Evolutionary conservation across 2,329 filamentous ascomycete species (phyloP).

Genomic region (Nothophaeocryptopus gaeumannii): DNA sequence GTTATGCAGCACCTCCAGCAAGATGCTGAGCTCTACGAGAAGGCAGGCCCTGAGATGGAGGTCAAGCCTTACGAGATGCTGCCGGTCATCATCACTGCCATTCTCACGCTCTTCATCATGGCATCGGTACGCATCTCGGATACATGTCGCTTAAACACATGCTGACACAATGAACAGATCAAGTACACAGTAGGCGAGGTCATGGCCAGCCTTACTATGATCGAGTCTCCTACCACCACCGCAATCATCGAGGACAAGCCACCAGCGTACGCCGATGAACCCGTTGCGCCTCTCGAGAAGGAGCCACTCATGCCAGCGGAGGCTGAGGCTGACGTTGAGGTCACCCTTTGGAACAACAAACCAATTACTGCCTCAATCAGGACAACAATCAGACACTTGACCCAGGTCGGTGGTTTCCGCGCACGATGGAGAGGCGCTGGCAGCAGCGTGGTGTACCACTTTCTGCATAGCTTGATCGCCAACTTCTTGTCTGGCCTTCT

Average conservation of each 20-base stretch:
- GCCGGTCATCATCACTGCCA: conserved; percentile 35
- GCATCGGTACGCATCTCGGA: conserved; percentile 38
- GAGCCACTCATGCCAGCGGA: conserved; percentile 38
- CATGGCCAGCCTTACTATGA: conserved; percentile 60
- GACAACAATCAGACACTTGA: conserved; percentile 53
- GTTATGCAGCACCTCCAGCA: conserved; percentile 27
- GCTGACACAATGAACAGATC: conserved; percentile 24
- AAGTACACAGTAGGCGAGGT: conserved; percentile 60
- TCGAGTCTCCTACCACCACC: conserved; percentile 59
- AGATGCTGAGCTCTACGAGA: conserved; percentile 31
- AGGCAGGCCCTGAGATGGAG: conserved; percentile 25
- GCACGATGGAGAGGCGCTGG: conserved; percentile 37
- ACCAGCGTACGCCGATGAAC: conserved; percentile 49
- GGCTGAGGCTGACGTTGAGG: conserved; percentile 40
- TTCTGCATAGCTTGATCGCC: conserved; percentile 26
- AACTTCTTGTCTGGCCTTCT: conserved; percentile 37
- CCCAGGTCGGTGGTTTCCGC: conserved; percentile 34
- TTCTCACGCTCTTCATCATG: conserved; percentile 43
- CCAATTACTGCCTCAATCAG: conserved; percentile 62
- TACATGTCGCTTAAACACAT: conserved; percentile 3
- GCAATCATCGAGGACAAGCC: conserved; percentile 45
- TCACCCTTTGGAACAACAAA: conserved; percentile 49
- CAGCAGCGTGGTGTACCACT: conserved; percentile 36
- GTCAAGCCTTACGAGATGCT: conserved; percentile 29
- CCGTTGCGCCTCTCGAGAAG: conserved; percentile 44